Base-by-base conservation (phyloP, 352 stramenopile genomes). In the Phytophthora macrochlamydospora region DNA sequence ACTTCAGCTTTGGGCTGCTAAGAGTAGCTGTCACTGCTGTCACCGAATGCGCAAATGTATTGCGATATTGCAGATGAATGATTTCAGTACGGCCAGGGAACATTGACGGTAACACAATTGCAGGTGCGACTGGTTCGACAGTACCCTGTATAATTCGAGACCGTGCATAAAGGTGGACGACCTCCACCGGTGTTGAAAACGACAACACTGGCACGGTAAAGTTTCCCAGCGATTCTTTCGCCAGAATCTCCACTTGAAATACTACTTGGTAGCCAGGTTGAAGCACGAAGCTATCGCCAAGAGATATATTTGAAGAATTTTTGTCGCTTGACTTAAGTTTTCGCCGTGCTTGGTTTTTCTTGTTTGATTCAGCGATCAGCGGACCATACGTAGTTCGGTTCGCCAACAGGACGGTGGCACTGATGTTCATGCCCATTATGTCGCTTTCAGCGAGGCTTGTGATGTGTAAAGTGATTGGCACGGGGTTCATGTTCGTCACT, bases 401-500 rank as follows among this genome's bases (percentile, higher is more conserved):
- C 1, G 35, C 18, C 31, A 56, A 1, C 4, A 48, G 58, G 14
- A 81, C 50, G 28, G 49, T 31, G 0, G 67, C 67, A n/a, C 4
- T 57, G 29, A 85, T 73, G 13, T 11, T 58, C 4, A 85, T 35
- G 11, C 62, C 49, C 43, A 85, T 69, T 2, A 54, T 40, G 6
- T 59, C 48, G 38, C 45, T 67, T 42, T 55, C 46, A 13, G 55
- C 49, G 38, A 76, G 14, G 11, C 28, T 56, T 13, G 43, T 57
- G 24, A 85, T 49, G 46, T 51, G 56, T 11, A 90, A 13, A 8
- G 60, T 51, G 13, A 83, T 38, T 32, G 69, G 61, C 1, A 85
- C 62, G 0, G 82, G 80, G 56, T 87, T 88, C 38, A 69, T 33
- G 55, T 89, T 91, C 5, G 50, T 75, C 29, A 89, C 59, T 42